Percentiles rank a stretch among this genome's conserved stretches.
Conservation (phyloP, 73 alveolate species). For the Diophrys sp. region DNA sequence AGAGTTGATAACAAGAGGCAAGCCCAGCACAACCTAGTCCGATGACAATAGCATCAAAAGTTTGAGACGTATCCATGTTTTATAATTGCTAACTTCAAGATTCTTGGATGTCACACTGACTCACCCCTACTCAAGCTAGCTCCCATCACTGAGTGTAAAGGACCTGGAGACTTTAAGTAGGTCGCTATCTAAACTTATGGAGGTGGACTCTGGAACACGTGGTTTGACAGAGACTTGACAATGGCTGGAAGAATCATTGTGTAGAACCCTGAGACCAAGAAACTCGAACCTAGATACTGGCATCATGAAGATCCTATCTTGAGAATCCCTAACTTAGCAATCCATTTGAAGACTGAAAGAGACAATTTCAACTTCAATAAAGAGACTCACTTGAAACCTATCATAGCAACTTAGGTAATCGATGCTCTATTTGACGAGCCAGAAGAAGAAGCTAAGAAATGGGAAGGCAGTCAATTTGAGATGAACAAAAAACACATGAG, state of each 20-base stretch:
- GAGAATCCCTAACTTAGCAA: constrained; percentile 93
- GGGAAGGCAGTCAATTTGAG: constrained; percentile 43
- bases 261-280: constrained; percentile 67
- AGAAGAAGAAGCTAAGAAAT: constrained; percentile 38
- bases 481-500: constrained; percentile 85
- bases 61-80: constrained; percentile 31
- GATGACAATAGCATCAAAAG: constrained; percentile 33
- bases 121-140: constrained; percentile 95
- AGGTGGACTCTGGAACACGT: constrained; percentile 98
- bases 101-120: constrained; percentile 97
- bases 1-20: constrained; percentile 28
- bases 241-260: constrained; percentile 93
- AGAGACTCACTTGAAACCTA: constrained; percentile 92
- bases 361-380: constrained; percentile 80
- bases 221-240: constrained; percentile 98
- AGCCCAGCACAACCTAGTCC: constrained; percentile 60
- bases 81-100: constrained; percentile 69
- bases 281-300: constrained; percentile 76
- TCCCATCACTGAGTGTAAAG: constrained; percentile 81
- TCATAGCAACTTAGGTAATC: constrained; percentile 78
- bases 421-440: constrained; percentile 65
- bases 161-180: constrained; percentile 78
- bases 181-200: constrained; percentile 92
- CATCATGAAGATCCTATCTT: constrained; percentile 86
- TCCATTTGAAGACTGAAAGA: constrained; percentile 89